Conservation (phyloP, 495 filamentous ascomycete species). For the Penicillium antarcticum region DNA sequence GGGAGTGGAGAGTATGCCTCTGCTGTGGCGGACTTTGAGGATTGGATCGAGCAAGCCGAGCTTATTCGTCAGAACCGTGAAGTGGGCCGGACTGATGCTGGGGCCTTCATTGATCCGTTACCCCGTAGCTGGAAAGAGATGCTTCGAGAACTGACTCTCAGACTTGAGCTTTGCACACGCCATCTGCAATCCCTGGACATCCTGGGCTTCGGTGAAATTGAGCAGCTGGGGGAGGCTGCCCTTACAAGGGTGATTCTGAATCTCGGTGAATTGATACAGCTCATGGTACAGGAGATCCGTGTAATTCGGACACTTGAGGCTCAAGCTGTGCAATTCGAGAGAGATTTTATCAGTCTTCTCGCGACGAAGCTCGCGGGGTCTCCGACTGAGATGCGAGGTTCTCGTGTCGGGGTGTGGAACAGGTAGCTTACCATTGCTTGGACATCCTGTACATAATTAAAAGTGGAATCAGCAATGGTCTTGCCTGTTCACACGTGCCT, state of each 20-base stretch:
- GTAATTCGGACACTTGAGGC: slow-evolving; percentile 40
- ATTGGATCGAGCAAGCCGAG: slow-evolving; percentile 42
- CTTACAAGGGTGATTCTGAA: slow-evolving; percentile 28
- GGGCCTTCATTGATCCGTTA: slow-evolving; percentile 40
- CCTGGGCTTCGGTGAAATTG: slow-evolving; percentile 31
- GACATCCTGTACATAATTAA: too few relatives aligned
- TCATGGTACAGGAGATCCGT: slow-evolving; percentile 44
- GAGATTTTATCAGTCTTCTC: slow-evolving; percentile 30
- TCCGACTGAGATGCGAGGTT: slow-evolving; percentile 4
- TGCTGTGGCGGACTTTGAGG: slow-evolving; percentile 35
- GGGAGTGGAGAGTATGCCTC: slow-evolving; percentile 31
- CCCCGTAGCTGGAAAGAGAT: slow-evolving; percentile 43
- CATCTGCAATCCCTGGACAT: slow-evolving; percentile 38
- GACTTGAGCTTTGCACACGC: slow-evolving; percentile 38
- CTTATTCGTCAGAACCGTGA: slow-evolving; percentile 28
- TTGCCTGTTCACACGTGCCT: too few relatives aligned
- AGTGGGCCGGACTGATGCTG: slow-evolving; percentile 5
- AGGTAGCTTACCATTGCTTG: neutral
- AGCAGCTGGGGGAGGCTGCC: slow-evolving; percentile 30
- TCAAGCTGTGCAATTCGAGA: slow-evolving; percentile 38
- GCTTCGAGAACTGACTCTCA: slow-evolving; percentile 30
- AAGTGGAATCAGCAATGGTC: too few relatives aligned
- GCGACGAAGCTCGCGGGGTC: slow-evolving; percentile 25
- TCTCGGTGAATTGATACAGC: slow-evolving; percentile 30
- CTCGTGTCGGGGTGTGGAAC: slow-evolving; percentile 23